A percentile compares a stretch with the other conserved stretches of the same genome.
phyloP scores from a whole-genome alignment of 768 basidiomycete genomes.

The Tubosaeta sp. region DNA sequence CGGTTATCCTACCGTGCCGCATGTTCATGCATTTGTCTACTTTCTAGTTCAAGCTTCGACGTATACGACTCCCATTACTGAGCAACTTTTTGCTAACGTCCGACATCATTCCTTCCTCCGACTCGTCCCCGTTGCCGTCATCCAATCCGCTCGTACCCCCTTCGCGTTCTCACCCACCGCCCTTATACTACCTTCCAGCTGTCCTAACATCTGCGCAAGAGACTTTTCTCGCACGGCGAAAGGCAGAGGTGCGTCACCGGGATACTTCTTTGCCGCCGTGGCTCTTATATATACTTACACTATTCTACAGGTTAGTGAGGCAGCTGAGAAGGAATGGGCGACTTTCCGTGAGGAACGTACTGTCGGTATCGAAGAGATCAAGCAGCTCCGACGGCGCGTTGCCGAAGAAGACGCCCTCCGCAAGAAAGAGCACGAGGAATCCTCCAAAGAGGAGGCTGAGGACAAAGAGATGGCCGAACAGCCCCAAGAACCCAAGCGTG shows the following conservation, averaged over 20 bases:
- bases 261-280: background rate
- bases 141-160: constrained; percentile 42
- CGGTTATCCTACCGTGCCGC: background rate
- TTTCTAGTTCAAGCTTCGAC: constrained; percentile 68
- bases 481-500: constrained; percentile 13
- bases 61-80: constrained; percentile 64
- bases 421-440: constrained; percentile 37
- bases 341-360: constrained; percentile 59
- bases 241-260: constrained; percentile 49
- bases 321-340: constrained; percentile 65
- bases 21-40: background rate
- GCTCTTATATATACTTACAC: constrained; percentile 1
- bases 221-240: constrained; percentile 57
- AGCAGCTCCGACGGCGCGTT: constrained; percentile 56
- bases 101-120: constrained; percentile 51
- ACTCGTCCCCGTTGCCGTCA: constrained; percentile 27
- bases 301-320: constrained; percentile 49
- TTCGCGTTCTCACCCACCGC: constrained; percentile 67
- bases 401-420: constrained; percentile 59
- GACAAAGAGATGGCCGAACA: constrained; percentile 36
- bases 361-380: constrained; percentile 58
- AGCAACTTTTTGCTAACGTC: constrained; percentile 75
- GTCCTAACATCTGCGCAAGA: constrained; percentile 67
- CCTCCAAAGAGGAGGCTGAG: constrained; percentile 28
- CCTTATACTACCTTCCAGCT: constrained; percentile 73